phyloP scores from a whole-genome alignment of 2,329 filamentous ascomycete species.

The Epichloe baconii region DNA sequence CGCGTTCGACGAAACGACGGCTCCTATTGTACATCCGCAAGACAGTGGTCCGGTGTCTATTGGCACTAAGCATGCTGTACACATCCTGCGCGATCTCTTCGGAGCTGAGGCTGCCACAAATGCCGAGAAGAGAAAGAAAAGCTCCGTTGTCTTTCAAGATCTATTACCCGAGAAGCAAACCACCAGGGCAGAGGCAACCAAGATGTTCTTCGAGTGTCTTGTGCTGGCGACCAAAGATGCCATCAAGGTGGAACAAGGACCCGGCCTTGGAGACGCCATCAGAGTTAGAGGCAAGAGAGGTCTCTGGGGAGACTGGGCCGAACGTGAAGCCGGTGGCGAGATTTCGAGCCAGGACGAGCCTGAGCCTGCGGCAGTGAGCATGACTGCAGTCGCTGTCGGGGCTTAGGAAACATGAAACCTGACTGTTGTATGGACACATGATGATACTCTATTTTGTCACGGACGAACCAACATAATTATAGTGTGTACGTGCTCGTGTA shows the following conservation, averaged over 20 bases:
- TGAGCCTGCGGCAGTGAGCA: constrained; percentile 20
- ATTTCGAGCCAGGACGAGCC: constrained; percentile 38
- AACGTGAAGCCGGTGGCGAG: constrained; percentile 55
- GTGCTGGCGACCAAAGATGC: constrained; percentile 96
- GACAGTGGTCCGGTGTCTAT: constrained; percentile 80
- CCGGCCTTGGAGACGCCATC: constrained; percentile 65
- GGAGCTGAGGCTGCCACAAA: constrained; percentile 57
- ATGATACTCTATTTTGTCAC: neutral
- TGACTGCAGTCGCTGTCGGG: constrained; percentile 24
- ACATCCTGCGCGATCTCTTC: constrained; percentile 82
- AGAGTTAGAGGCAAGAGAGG: constrained; percentile 80
- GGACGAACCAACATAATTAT: constrained; percentile 2
- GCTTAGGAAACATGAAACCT: constrained; percentile 13
- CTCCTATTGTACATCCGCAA: constrained; percentile 62
- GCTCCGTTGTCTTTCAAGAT: constrained; percentile 77
- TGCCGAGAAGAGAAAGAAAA: constrained; percentile 60
- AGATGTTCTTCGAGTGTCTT: constrained; percentile 98
- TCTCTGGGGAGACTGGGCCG: constrained; percentile 96
- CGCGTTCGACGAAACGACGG: constrained; percentile 67
- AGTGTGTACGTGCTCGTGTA: neutral
- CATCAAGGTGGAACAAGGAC: constrained; percentile 84
- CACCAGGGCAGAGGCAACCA: constrained; percentile 81
- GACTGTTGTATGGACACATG: constrained; percentile 5
- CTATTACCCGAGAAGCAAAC: constrained; percentile 72
- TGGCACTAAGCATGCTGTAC: constrained; percentile 90